Conservation (phyloP, 192 early-diverging fungal genomes). For the Dissophora ornata region DNA sequence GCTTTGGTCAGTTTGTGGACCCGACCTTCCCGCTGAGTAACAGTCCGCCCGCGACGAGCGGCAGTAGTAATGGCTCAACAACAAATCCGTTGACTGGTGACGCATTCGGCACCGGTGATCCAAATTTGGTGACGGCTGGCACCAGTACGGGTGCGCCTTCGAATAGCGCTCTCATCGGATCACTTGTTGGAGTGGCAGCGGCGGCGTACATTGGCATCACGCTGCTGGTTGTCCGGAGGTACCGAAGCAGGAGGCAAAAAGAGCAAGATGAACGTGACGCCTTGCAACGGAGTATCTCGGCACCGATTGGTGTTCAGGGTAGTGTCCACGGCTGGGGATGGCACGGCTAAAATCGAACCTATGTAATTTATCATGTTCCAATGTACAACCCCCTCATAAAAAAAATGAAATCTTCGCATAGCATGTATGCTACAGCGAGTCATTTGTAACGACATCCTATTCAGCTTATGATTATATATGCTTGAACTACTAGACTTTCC, state of each 20-base stretch:
- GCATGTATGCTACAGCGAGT: too few relatives aligned
- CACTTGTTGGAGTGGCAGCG: conserved; percentile 30
- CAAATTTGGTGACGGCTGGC: not conserved
- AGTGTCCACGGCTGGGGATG: conserved; percentile 36
- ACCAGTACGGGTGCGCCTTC: not conserved
- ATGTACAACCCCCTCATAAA: not conserved
- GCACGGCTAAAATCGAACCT: not conserved
- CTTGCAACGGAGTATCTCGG: conserved; percentile 13
- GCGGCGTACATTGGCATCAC: conserved; percentile 40
- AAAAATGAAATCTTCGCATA: too few relatives aligned
- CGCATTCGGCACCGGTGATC: not conserved
- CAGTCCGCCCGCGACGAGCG: conserved; percentile 5
- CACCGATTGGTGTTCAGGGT: conserved; percentile 3
- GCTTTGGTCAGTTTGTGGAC: conserved; percentile 46
- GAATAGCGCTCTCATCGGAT: conserved; percentile 20
- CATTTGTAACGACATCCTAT: too few relatives aligned
- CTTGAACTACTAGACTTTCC: too few relatives aligned
- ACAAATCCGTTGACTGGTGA: not conserved
- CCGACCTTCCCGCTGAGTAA: conserved; percentile 14
- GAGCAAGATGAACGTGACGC: conserved; percentile 10
- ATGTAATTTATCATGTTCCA: not conserved
- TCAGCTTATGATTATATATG: too few relatives aligned
- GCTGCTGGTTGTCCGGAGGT: conserved; percentile 15
- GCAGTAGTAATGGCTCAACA: not conserved
- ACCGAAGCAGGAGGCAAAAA: not conserved